phyloP scores from a whole-genome alignment of 768 basidiomycete genomes.

The Lentinula sp. region DNA sequence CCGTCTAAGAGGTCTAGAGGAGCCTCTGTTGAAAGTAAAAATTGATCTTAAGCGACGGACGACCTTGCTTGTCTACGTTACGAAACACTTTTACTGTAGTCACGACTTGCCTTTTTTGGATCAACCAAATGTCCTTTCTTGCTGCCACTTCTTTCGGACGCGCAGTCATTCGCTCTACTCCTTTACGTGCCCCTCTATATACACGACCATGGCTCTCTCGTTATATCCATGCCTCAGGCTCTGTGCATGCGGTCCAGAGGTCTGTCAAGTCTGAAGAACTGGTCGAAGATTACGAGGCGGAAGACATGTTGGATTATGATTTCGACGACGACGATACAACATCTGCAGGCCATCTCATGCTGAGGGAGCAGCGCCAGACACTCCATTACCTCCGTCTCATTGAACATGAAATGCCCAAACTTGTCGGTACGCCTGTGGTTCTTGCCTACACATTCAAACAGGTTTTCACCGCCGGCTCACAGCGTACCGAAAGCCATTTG shows the following conservation, averaged over 20 bases:
- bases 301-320: conserved; percentile 38
- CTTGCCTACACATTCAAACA: conserved; percentile 4
- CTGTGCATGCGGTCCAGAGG: conserved; percentile 19
- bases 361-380: conserved; percentile 68
- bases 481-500: conserved; percentile 83
- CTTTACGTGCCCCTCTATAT: background rate
- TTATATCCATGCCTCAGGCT: background rate
- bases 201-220: background rate
- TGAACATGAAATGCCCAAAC: conserved; percentile 83
- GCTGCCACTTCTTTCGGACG: background rate
- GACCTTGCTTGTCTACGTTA: no score
- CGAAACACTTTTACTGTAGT: background rate
- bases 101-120: background rate
- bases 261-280: conserved; percentile 35
- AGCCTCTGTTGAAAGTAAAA: no score
- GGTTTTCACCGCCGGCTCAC: conserved; percentile 4
- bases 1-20: no score
- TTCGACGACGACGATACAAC: conserved; percentile 59
- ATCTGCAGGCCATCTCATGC: conserved; percentile 62
- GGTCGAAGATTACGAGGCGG: conserved; percentile 31
- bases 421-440: conserved; percentile 53
- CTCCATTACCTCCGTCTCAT: conserved; percentile 80
- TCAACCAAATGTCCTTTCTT: conserved; percentile 2
- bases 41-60: no score
- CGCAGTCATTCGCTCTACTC: background rate